Conservation (phyloP, 2,329 filamentous ascomycete species). For the Diaporthe capsici region DNA sequence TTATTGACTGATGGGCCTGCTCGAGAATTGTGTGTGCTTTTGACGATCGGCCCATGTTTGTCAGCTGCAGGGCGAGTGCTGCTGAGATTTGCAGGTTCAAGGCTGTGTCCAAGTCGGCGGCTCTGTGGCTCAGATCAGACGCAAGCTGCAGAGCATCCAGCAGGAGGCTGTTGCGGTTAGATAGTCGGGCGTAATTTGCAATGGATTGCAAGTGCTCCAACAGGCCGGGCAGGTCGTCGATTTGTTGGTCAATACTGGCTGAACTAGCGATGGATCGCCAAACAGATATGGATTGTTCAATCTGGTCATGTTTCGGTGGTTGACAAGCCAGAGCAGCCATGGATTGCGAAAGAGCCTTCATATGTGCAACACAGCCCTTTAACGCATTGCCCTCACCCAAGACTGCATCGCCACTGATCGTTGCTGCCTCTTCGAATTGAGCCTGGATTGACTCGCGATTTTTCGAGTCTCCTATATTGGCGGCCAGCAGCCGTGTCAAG, state of each 20-base stretch:
- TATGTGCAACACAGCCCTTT: conserved; percentile 61
- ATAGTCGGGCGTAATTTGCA: conserved; percentile 65
- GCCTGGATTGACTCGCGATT: conserved; percentile 56
- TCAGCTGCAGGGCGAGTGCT: conserved; percentile 66
- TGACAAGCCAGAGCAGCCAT: conserved; percentile 58
- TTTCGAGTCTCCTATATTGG: conserved; percentile 61
- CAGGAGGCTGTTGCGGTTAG: conserved; percentile 63
- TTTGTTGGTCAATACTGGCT: conserved; percentile 57
- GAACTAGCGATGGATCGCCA: conserved; percentile 62
- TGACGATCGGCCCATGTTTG: conserved; percentile 65
- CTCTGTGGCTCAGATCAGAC: conserved; percentile 57
- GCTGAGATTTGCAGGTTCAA: conserved; percentile 48
- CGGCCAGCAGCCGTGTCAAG: conserved; percentile 63
- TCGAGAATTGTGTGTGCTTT: conserved; percentile 63
- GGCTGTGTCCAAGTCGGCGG: conserved; percentile 32
- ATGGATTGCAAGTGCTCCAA: conserved; percentile 65
- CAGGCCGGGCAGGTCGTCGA: conserved; percentile 66
- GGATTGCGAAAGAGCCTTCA: conserved; percentile 61
- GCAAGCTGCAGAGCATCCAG: conserved; percentile 63
- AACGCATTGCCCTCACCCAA: conserved; percentile 62
- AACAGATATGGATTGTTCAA: conserved; percentile 54
- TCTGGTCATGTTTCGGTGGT: conserved; percentile 51
- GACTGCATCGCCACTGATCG: conserved; percentile 53
- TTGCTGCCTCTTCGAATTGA: conserved; percentile 56
- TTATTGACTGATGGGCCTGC: conserved; percentile 48